Conservation (phyloP, 805 yeast genomes). For the Candida oleophila region DNA sequence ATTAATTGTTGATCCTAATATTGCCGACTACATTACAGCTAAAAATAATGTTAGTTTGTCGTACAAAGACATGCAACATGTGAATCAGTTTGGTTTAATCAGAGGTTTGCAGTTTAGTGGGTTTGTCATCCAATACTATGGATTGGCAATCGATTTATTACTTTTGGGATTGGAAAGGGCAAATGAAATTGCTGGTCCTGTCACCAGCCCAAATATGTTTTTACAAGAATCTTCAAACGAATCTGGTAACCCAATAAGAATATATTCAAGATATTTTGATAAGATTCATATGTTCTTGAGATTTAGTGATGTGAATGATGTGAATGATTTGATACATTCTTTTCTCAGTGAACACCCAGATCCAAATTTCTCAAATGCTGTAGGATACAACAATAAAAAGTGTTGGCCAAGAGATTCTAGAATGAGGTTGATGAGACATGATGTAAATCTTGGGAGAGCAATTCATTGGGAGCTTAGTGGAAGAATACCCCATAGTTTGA, state of each 20-base stretch:
- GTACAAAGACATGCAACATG: conserved; percentile 93
- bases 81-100: conserved; percentile 82
- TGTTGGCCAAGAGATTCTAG: conserved; percentile 95
- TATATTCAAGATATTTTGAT: conserved; percentile 83
- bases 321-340: conserved; percentile 72
- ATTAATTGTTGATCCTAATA: conserved; percentile 79
- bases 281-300: conserved; percentile 76
- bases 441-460: conserved; percentile 90
- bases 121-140: conserved; percentile 87
- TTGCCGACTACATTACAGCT: conserved; percentile 93
- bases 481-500: conserved; percentile 74
- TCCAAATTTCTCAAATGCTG: conserved; percentile 83
- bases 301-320: conserved; percentile 63
- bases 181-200: conserved; percentile 78
- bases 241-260: conserved; percentile 67
- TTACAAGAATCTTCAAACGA: conserved; percentile 59
- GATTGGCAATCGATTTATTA: conserved; percentile 77
- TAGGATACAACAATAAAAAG: conserved; percentile 81
- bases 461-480: conserved; percentile 86
- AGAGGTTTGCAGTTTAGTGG: conserved; percentile 91
- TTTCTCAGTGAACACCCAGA: conserved; percentile 84
- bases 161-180: conserved; percentile 88
- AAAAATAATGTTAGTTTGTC: conserved; percentile 80
- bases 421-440: conserved; percentile 87
- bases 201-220: conserved; percentile 71